A percentile compares a stretch with the other conserved stretches of the same genome.
phyloP scores from a whole-genome alignment of 148 eudicot genomes.

The Diospyros lotus region DNA sequence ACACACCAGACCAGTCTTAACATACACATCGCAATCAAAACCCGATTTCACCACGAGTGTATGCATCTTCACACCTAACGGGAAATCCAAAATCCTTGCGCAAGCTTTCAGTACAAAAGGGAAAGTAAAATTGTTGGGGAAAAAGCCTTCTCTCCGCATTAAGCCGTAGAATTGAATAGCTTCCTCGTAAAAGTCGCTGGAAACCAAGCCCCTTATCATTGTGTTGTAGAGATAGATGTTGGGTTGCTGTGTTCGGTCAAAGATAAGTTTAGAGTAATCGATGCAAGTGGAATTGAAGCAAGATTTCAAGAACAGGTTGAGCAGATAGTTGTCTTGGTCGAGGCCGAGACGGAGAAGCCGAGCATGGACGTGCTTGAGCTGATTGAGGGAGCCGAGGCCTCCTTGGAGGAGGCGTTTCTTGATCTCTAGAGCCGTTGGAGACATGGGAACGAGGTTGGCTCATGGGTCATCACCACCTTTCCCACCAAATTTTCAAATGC shows the following conservation, averaged over 20 bases:
- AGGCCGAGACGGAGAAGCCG: constrained; percentile 9
- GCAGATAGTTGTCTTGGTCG: constrained; percentile 13
- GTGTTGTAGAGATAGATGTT: constrained; percentile 8
- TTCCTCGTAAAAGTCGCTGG: not conserved
- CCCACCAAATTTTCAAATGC: too few relatives aligned
- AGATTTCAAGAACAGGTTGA: constrained; percentile 4
- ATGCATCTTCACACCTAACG: constrained; percentile 5
- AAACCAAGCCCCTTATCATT: constrained; percentile 9
- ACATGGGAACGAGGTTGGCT: not conserved
- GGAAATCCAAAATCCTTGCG: constrained; percentile 3
- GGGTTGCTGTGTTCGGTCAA: not conserved
- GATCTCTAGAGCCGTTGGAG: constrained; percentile 3
- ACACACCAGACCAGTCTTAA: constrained; percentile 14
- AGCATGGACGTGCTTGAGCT: constrained; percentile 10
- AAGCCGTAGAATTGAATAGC: constrained; percentile 2
- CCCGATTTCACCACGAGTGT: constrained; percentile 2
- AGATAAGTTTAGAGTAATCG: not conserved
- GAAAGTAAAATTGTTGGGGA: constrained; percentile 12
- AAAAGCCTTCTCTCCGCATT: constrained; percentile 5
- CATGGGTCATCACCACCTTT: too few relatives aligned
- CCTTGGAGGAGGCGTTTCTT: constrained; percentile 7
- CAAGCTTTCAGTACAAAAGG: constrained; percentile 11
- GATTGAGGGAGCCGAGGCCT: not conserved
- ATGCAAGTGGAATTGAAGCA: not conserved
- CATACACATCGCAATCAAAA: constrained; percentile 8